These are phyloP conservation scores for Botrytis squamosa DNA, from an alignment of 2,329 filamentous ascomycete genomes.

Conservation along the genomic window DNA sequence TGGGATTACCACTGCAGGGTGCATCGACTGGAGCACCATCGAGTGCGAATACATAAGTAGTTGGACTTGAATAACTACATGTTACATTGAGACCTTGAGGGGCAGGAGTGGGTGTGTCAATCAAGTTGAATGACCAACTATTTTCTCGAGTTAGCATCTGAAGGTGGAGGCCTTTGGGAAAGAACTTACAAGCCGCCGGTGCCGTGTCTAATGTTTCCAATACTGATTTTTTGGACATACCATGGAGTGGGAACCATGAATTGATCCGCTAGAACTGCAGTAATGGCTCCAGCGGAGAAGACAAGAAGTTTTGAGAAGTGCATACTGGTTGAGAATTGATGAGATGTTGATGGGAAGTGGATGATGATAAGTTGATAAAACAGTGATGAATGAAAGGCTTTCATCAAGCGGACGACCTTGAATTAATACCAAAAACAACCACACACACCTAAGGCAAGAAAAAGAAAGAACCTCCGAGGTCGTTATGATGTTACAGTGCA, in stretches of 20 bases:
- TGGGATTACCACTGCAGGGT: constrained; percentile 25
- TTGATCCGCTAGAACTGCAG: constrained; percentile 5
- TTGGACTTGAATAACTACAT: constrained; percentile 21
- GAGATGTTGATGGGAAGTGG: not conserved
- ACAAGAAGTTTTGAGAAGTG: constrained; percentile 8
- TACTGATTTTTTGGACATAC: constrained; percentile 23
- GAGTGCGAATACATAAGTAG: constrained; percentile 25
- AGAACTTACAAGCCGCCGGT: constrained; percentile 26
- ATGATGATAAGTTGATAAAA: not conserved
- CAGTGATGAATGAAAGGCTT: not conserved
- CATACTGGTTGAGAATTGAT: constrained; percentile 2
- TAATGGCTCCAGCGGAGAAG: not conserved
- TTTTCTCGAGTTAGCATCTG: not conserved
- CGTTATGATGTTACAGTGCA: not conserved
- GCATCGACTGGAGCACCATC: constrained; percentile 23
- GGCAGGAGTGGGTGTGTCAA: constrained; percentile 25
- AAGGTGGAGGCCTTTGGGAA: not conserved
- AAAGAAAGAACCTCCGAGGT: not conserved
- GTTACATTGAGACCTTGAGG: constrained; percentile 30
- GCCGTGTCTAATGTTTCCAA: constrained; percentile 28
- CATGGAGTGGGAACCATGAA: constrained; percentile 27
- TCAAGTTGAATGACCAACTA: constrained; percentile 28
- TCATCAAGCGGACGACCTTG: not conserved
- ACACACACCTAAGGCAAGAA: not conserved
- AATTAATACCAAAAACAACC: not conserved